phyloP scores from a whole-genome alignment of 805 yeast genomes.

The Torulaspora gathmanii region DNA sequence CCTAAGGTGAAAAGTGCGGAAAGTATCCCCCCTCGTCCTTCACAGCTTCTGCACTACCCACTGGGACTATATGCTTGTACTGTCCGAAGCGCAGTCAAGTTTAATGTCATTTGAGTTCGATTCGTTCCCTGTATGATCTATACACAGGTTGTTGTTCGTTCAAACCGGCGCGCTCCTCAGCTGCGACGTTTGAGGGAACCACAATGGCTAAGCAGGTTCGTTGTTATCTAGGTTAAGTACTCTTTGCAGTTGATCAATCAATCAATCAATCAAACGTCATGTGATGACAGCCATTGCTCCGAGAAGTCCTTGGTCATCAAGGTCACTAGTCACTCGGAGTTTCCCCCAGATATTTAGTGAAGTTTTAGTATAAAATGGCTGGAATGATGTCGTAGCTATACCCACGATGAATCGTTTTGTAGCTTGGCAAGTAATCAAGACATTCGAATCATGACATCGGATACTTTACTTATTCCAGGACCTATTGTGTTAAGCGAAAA shows the following conservation, averaged over 20 bases:
- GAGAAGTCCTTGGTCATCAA: not conserved
- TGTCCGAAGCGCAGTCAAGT: conserved; percentile 38
- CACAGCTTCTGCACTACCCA: conserved; percentile 1
- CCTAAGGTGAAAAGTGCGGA: not conserved
- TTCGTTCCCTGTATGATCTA: conserved; percentile 16
- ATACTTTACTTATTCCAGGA: conserved; percentile 67
- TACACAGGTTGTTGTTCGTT: not conserved
- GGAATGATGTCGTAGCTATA: not conserved
- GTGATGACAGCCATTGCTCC: conserved; percentile 7
- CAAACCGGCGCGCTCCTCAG: conserved; percentile 11
- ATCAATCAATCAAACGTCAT: conserved; percentile 2
- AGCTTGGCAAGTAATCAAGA: not conserved
- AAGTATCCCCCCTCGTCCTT: conserved; percentile 5
- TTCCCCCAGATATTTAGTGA: not conserved
- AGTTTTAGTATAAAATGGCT: not conserved
- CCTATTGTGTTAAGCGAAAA: conserved; percentile 79
- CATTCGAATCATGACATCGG: not conserved
- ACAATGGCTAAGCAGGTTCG: not conserved
- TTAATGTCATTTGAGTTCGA: conserved; percentile 27
- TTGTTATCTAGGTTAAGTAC: not conserved
- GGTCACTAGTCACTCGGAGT: not conserved
- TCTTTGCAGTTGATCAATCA: conserved; percentile 4
- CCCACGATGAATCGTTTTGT: not conserved
- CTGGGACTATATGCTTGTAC: conserved; percentile 11
- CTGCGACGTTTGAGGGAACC: conserved; percentile 10